Evolutionary conservation across 345 rosid genomes (phyloP).

Genomic region (Citrus glauca): DNA sequence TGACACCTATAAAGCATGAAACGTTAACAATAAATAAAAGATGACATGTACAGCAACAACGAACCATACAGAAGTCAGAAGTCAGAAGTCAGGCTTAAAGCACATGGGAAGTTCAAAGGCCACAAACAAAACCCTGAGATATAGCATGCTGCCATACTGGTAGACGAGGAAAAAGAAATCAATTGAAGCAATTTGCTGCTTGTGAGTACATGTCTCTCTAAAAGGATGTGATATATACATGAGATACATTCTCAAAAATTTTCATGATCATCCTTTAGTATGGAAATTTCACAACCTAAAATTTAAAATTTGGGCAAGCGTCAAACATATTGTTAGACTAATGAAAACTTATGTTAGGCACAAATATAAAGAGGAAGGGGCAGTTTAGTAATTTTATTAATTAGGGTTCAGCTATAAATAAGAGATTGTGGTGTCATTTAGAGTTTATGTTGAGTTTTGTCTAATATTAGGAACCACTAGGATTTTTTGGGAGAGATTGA

Average conservation of each 20-base stretch:
- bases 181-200: neutral
- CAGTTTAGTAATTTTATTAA: no score
- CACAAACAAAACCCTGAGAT: neutral
- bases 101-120: neutral
- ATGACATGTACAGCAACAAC: neutral
- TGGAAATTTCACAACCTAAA: neutral
- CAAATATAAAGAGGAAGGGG: no score
- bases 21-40: neutral
- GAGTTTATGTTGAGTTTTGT: no score
- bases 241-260: neutral
- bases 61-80: neutral
- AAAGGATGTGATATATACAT: neutral
- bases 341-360: no score
- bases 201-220: no score
- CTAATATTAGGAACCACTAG: no score
- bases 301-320: neutral
- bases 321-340: no score
- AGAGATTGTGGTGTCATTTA: no score
- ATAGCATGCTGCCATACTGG: neutral
- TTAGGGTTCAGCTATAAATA: no score
- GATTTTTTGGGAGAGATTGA: no score
- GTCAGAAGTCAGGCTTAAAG: neutral
- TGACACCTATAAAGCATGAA: constrained; percentile 12
- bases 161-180: neutral
- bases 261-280: neutral